Evolutionary conservation across 257 asterid species (phyloP).

Genomic region (Nicotiana knightiana): DNA sequence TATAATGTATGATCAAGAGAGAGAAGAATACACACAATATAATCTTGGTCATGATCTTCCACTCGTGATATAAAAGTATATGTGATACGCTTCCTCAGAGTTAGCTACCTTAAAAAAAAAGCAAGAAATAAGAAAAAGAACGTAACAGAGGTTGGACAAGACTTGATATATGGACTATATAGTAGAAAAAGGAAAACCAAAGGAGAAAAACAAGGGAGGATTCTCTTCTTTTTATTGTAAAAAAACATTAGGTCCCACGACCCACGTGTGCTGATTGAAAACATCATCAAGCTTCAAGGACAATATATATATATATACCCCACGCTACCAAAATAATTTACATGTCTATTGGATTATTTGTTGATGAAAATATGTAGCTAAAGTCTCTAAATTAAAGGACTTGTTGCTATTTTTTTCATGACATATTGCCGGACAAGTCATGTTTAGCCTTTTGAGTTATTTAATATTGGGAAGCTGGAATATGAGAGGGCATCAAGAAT

Average conservation of each 20-base stretch:
- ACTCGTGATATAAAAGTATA: neutral
- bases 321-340: constrained; percentile 1
- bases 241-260: constrained; percentile 19
- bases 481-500: neutral
- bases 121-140: neutral
- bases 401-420: neutral
- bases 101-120: neutral
- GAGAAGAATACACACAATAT: neutral
- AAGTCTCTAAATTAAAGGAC: too few relatives aligned
- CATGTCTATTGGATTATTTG: neutral
- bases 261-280: constrained; percentile 21
- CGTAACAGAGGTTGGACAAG: neutral
- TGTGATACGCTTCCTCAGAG: neutral
- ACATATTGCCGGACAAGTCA: neutral
- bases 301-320: constrained; percentile 3
- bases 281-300: constrained; percentile 13
- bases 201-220: constrained; percentile 1
- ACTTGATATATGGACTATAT: neutral
- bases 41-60: neutral
- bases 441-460: neutral
- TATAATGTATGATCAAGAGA: neutral
- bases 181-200: neutral
- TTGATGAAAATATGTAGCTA: too few relatives aligned
- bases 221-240: neutral
- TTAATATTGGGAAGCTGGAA: neutral